Evolutionary conservation across 345 rosid species (phyloP).

Genomic region (Populus euphratica): DNA sequence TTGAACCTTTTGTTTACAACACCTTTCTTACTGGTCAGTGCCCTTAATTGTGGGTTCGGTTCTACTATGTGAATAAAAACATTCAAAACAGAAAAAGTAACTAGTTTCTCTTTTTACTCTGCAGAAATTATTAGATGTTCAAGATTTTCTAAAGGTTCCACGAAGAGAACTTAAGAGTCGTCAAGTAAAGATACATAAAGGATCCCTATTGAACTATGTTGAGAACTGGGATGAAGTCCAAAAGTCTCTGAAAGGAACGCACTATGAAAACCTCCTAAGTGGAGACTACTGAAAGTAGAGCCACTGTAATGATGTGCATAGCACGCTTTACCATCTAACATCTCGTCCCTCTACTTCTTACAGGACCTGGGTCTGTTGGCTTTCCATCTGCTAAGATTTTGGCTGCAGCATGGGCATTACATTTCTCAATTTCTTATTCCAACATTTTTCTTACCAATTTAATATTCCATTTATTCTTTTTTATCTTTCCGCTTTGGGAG

Average conservation of each 20-base stretch:
- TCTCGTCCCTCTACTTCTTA: slow-evolving; percentile 10
- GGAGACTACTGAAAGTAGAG: slow-evolving; percentile 55
- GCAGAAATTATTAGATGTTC: slow-evolving; percentile 75
- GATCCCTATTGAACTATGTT: slow-evolving; percentile 57
- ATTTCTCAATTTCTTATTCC: slow-evolving; percentile 3
- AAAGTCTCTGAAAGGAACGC: slow-evolving; percentile 59
- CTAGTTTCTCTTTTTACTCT: not conserved
- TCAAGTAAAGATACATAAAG: slow-evolving; percentile 94
- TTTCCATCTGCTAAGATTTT: slow-evolving; percentile 42
- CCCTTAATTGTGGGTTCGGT: not conserved
- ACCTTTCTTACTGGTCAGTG: not conserved
- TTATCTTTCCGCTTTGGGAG: not conserved
- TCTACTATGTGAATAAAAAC: not conserved
- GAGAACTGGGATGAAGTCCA: slow-evolving; percentile 78
- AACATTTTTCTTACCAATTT: not conserved
- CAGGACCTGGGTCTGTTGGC: slow-evolving; percentile 33
- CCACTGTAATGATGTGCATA: slow-evolving; percentile 27
- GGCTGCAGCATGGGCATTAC: slow-evolving; percentile 17
- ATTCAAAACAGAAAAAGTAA: not conserved
- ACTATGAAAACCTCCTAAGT: slow-evolving; percentile 49
- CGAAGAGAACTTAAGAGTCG: slow-evolving; percentile 62
- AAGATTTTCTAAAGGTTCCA: slow-evolving; percentile 84
- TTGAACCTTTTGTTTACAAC: not conserved
- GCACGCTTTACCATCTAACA: slow-evolving; percentile 1
- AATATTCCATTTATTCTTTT: slow-evolving; percentile 57